A percentile compares a stretch with the other conserved stretches of the same genome.
These are phyloP conservation scores for Boechera retrofracta DNA, from an alignment of 345 rosid genomes.

Conservation along the genomic window DNA sequence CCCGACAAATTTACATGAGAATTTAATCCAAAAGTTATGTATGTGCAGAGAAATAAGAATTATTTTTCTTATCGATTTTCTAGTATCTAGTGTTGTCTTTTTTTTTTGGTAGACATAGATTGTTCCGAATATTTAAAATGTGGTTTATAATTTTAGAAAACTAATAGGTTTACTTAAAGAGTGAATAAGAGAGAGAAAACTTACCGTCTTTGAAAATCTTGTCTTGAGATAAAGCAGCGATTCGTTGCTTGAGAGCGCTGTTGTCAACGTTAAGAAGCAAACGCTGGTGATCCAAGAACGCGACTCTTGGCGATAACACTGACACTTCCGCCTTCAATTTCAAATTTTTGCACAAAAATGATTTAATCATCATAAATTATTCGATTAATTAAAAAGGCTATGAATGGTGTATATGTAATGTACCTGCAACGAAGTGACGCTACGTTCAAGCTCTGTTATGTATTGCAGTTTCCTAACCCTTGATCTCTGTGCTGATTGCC, in stretches of 20 bases:
- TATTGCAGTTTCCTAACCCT: constrained; percentile 90
- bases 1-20: neutral
- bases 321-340: constrained; percentile 77
- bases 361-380: neutral
- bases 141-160: neutral
- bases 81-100: too few relatives aligned
- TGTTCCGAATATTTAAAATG: neutral
- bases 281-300: constrained; percentile 86
- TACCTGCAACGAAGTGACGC: constrained; percentile 83
- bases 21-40: constrained; percentile 1
- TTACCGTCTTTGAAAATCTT: constrained; percentile 92
- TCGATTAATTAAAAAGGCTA: neutral
- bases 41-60: neutral
- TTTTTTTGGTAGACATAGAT: neutral
- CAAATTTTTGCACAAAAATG: neutral
- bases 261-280: constrained; percentile 85
- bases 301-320: constrained; percentile 81
- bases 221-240: constrained; percentile 94
- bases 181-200: neutral
- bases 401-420: constrained; percentile 23
- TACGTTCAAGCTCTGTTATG: constrained; percentile 92
- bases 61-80: neutral
- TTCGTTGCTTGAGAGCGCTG: constrained; percentile 87
- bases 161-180: neutral
- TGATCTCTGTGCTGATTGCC: constrained; percentile 96